Conservation (phyloP, 371 early-diverging fungal genomes). For the Chytridium lagenaria region DNA sequence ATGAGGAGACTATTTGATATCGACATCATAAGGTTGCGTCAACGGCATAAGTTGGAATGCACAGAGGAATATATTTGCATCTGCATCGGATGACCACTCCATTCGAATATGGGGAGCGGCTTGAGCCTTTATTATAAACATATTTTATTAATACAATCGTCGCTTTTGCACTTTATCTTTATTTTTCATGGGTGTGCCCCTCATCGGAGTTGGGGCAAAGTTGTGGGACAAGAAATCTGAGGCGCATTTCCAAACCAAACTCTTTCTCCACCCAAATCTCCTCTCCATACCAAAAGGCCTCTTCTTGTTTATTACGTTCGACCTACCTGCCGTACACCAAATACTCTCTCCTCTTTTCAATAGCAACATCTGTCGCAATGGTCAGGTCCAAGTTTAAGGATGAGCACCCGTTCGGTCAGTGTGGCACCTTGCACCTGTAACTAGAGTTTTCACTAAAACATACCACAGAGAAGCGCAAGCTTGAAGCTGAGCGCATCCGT, state of each 20-base stretch:
- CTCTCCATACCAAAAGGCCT: no score
- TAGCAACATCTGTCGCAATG: slow-evolving; percentile 30
- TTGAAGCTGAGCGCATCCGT: slow-evolving; percentile 94
- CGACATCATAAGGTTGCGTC: slow-evolving; percentile 61
- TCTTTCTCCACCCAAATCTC: no score
- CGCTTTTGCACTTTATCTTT: no score
- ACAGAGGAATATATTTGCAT: slow-evolving; percentile 77
- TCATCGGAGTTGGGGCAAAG: no score
- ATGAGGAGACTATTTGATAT: not conserved
- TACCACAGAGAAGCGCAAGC: slow-evolving; percentile 89
- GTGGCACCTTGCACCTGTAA: not conserved
- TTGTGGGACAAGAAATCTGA: no score
- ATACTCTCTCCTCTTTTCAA: no score
- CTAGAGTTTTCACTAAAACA: not conserved
- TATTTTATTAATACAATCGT: no score
- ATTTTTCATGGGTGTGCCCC: no score
- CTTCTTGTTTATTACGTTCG: no score
- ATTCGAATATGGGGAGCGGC: slow-evolving; percentile 77
- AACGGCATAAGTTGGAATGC: slow-evolving; percentile 89
- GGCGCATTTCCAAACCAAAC: no score
- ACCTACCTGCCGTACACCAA: no score
- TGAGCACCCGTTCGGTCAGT: slow-evolving; percentile 92
- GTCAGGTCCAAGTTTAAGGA: slow-evolving; percentile 91
- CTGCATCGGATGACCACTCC: slow-evolving; percentile 92
- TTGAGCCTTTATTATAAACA: no score